Conservation (phyloP, 345 rosid genomes). For the Lumnitzera littorea region DNA sequence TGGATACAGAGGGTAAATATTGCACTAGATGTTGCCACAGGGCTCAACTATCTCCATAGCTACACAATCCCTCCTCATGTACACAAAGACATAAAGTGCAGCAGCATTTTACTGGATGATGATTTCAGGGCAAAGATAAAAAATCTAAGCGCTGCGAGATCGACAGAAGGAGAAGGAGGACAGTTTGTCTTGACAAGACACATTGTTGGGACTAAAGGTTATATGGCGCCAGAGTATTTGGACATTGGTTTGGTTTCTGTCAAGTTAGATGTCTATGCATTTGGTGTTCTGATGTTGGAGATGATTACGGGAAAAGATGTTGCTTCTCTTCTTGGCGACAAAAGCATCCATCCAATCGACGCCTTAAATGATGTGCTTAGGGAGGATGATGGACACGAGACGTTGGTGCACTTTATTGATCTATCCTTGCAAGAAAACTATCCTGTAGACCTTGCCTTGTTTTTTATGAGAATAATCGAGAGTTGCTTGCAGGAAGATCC, state of each 20-base stretch:
- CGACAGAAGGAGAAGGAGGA: conserved; percentile 36
- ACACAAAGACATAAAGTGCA: conserved; percentile 42
- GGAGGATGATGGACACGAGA: conserved; percentile 18
- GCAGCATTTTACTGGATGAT: conserved; percentile 41
- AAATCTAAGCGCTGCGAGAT: conserved; percentile 40
- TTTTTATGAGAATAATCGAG: conserved; percentile 32
- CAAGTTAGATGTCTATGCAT: conserved; percentile 78
- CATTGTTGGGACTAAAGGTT: conserved; percentile 77
- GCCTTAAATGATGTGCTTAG: conserved; percentile 13
- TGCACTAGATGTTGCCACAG: conserved; percentile 60
- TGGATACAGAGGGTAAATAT: conserved; percentile 59
- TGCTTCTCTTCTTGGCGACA: conserved; percentile 24
- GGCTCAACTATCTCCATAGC: conserved; percentile 75
- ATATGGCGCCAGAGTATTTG: conserved; percentile 82
- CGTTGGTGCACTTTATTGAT: conserved; percentile 26
- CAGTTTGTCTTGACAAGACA: conserved; percentile 65
- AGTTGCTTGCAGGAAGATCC: conserved; percentile 58
- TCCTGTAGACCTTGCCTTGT: conserved; percentile 33
- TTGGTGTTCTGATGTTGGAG: conserved; percentile 68
- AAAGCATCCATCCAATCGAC: conserved; percentile 22
- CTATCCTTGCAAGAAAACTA: conserved; percentile 31
- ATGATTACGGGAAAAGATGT: conserved; percentile 58
- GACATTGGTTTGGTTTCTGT: conserved; percentile 66
- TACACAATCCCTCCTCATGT: conserved; percentile 48
- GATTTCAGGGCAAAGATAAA: conserved; percentile 54